A percentile compares a stretch with the other conserved stretches of the same genome.
phyloP scores from a whole-genome alignment of 306 rosid genomes.

The Fagus sylvatica region DNA sequence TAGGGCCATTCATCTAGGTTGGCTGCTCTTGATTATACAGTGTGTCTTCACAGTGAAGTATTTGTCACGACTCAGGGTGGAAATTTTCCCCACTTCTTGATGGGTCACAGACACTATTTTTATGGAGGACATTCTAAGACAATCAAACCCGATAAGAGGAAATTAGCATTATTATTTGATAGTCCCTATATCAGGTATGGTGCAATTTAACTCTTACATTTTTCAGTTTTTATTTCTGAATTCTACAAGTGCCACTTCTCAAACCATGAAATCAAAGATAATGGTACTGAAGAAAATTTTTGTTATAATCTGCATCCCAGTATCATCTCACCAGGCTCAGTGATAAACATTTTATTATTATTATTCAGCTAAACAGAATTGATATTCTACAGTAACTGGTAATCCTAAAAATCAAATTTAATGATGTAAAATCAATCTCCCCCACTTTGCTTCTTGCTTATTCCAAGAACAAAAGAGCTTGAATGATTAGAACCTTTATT shows the following conservation, averaged over 20 bases:
- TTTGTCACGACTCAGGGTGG: conserved; percentile 98
- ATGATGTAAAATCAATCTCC: neutral
- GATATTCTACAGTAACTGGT: neutral
- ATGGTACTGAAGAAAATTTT: neutral
- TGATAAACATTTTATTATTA: neutral
- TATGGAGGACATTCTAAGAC: conserved; percentile 92
- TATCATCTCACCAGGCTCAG: neutral
- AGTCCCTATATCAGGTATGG: conserved; percentile 73
- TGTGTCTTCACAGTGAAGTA: conserved; percentile 93
- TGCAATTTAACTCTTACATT: conserved; percentile 9
- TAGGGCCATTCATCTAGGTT: conserved; percentile 93
- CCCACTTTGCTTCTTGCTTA: neutral
- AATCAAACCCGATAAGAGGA: conserved; percentile 90
- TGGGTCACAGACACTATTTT: conserved; percentile 85
- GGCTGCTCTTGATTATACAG: conserved; percentile 98
- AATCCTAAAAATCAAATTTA: neutral
- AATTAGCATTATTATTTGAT: conserved; percentile 67
- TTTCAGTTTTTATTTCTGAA: neutral
- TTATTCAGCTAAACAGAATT: neutral
- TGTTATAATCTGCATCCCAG: neutral
- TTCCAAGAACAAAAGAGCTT: neutral
- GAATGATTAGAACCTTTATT: neutral
- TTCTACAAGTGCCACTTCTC: neutral
- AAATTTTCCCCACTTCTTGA: conserved; percentile 96
- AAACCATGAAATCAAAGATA: neutral